A percentile compares a stretch with the other conserved stretches of the same genome.
phyloP scores from a whole-genome alignment of 805 yeast genomes.

The Grigorovia transvaalensis region DNA sequence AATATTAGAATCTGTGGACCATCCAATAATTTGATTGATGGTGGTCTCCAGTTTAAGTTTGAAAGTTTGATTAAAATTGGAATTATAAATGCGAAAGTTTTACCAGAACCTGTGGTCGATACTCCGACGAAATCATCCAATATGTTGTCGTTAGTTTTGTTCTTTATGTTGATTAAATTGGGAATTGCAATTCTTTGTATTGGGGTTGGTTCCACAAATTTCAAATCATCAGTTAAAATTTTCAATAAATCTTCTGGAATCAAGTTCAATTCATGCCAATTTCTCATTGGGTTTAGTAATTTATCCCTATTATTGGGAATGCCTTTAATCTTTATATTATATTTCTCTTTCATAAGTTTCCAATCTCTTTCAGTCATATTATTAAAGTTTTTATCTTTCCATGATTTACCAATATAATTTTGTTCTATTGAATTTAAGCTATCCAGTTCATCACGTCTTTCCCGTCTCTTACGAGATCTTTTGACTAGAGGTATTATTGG shows the following conservation, averaged over 20 bases:
- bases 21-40: slow-evolving; percentile 35
- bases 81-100: slow-evolving; percentile 71
- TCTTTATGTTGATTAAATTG: slow-evolving; percentile 32
- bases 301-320: background rate
- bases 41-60: slow-evolving; percentile 38
- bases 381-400: slow-evolving; percentile 56
- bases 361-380: slow-evolving; percentile 80
- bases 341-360: slow-evolving; percentile 78
- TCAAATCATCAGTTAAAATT: slow-evolving; percentile 30
- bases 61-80: slow-evolving; percentile 55
- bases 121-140: slow-evolving; percentile 38
- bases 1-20: slow-evolving; percentile 69
- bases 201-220: slow-evolving; percentile 69
- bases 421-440: slow-evolving; percentile 7
- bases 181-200: slow-evolving; percentile 88
- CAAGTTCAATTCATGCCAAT: slow-evolving; percentile 54
- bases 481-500: slow-evolving; percentile 28
- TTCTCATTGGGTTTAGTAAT: slow-evolving; percentile 43
- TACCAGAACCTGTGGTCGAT: slow-evolving; percentile 97
- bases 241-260: slow-evolving; percentile 36
- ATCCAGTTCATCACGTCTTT: background rate
- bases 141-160: slow-evolving; percentile 37
- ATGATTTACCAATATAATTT: slow-evolving; percentile 30
- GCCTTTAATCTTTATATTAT: slow-evolving; percentile 48
- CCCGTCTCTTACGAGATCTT: slow-evolving; percentile 6